Evolutionary conservation across 176 grass and related monocot genomes (phyloP), one percentile per base, ranked within the genome.

Genomic region (bread wheat (Triticum aestivum)): DNA sequence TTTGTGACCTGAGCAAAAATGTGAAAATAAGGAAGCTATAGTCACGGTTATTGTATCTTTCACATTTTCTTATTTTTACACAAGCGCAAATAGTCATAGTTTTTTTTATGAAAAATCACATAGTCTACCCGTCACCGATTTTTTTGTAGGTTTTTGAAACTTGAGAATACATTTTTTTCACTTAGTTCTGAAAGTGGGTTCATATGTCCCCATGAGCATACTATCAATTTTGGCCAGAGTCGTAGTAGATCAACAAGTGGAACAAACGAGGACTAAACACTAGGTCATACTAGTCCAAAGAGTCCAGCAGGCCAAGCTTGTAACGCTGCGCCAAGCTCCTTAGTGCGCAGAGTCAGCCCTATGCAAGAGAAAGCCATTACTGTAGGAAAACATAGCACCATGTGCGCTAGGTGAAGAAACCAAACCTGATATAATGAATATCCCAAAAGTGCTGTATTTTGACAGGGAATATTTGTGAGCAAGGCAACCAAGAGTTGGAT

Each of bases 291-390:
- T 85, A 98, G 86, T 81, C 93, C 96, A 88, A 94, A 96, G 69
- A 98, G 84, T 82, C 90, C 92, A 44, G 88, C 93, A 85, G 93
- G 93, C 96, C 96, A 98, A 81, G 96, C 91, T 92, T 91, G 90
- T 59, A 89, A 47, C 2, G 93, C 96, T 72, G 93, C 96, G 80
- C 89, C 90, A 68, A 98, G 88, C 75, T 98, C 96, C 59, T 86
- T 85, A 21, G 93, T 96, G 41, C 61, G 81, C 84, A 96, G 92
- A 77, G 88, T 93, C 45, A 98, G 67, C 61, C 96, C 96, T 98
- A 81, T 41, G 69, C 8, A 88, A 86, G 54, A 86, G 20, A n/a
- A 45, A 68, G 4, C 49, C 14, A 68, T 89, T 54, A 89, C 37
- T 21, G 68, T 69, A 73, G 70, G 70, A 5, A 33, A 56, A 20